Base-by-base conservation (phyloP, 805 yeast species). In the Candida dajiaensis region DNA sequence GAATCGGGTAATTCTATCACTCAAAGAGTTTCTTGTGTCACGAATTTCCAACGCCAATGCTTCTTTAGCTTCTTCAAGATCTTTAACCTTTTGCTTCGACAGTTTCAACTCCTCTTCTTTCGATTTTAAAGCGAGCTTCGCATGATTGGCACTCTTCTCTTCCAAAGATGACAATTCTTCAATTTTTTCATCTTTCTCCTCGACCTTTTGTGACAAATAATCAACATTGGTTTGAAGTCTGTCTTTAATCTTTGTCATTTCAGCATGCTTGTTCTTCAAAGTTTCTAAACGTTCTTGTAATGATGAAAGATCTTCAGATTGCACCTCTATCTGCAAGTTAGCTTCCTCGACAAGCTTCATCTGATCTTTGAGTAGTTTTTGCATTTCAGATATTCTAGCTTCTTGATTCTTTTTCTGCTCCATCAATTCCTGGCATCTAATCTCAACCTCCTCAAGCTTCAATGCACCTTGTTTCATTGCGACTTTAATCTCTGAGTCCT, bases 81-180 rank as follows among this genome's bases (percentile, higher is more conserved):
- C 42, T 3, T 31, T 29, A 2, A 45, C 33, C 13, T 22, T 36
- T 4, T n/a, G 29, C 23, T 45, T 57, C 38, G 53, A 31, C 2
- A 43, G 38, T 13, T 42, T 44, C 10, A 51, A 53, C 20, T 52
- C 61, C 1, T 50, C 52, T 8, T 50, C 51, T 35, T 52, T 55
- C 10, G 41, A 45, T 28, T 43, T 43, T 3, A 50, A 25, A 4
- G 28, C 36, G 21, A 39, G 7, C 7, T 16, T 33, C 4, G 12
- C 3, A 4, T 33, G 19, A 6, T 18, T 33, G 15, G 20, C 13
- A 10, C 20, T 33, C 11, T 33, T 33, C 11, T 16, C 20, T 33
- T 33, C 36, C 11, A 46, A 10, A 12, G 20, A 33, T 12, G 18
- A 2, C 12, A 33, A 16, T 4, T 33, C 36, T 11, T 9, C 6